phyloP scores from a whole-genome alignment of 495 filamentous ascomycete species.

The Podospora didyma region DNA sequence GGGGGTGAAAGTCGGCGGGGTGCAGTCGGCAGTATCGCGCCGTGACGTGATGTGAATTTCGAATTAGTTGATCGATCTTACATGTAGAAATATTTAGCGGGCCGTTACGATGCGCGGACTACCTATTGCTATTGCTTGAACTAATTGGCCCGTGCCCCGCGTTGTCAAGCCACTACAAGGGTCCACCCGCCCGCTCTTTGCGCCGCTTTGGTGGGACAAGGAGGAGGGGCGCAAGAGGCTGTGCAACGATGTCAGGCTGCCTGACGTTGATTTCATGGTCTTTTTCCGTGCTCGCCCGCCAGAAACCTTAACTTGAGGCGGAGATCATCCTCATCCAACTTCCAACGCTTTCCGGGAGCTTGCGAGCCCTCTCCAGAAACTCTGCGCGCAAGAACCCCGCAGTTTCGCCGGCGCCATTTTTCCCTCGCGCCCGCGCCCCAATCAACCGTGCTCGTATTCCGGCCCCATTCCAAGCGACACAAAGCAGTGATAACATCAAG shows the following conservation, averaged over 20 bases:
- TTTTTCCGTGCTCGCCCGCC: background rate
- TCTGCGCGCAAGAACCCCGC: background rate
- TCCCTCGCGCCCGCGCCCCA: background rate
- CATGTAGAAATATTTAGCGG: background rate
- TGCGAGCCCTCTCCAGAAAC: background rate
- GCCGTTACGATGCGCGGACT: too few relatives aligned
- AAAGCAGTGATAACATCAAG: constrained; percentile 50
- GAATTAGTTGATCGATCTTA: background rate
- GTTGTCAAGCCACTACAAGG: too few relatives aligned
- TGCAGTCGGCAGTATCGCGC: constrained; percentile 7
- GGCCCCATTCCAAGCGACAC: background rate
- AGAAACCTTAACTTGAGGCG: background rate
- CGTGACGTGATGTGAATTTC: background rate
- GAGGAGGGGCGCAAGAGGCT: background rate
- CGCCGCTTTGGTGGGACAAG: background rate
- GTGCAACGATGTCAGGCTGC: background rate
- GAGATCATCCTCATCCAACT: background rate
- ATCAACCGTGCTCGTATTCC: background rate
- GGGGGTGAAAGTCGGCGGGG: constrained; percentile 1
- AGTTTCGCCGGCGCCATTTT: too few relatives aligned
- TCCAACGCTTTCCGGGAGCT: background rate
- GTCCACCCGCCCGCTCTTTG: background rate
- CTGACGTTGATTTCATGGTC: background rate
- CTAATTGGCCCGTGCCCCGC: background rate
- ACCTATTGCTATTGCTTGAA: too few relatives aligned